phyloP scores from a whole-genome alignment of 306 rosid species.

The Citrullus amarus region DNA sequence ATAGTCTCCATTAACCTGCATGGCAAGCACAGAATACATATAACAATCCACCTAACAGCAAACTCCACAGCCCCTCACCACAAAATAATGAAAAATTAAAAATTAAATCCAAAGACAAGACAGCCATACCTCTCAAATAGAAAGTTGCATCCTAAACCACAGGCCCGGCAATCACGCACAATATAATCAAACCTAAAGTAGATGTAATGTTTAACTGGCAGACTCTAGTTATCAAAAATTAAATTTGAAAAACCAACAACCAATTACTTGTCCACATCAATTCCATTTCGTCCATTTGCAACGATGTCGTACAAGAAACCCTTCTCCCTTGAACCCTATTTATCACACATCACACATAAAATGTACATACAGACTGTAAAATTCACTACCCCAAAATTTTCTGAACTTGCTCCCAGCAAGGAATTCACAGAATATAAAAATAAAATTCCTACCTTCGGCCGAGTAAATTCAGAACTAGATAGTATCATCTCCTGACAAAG shows the following conservation, averaged over 20 bases:
- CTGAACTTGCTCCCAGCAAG: not conserved
- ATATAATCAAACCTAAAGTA: conserved; percentile 81
- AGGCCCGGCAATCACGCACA: conserved; percentile 79
- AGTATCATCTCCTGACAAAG: conserved; percentile 79
- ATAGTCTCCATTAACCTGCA: conserved; percentile 78
- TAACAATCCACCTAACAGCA: conserved; percentile 1
- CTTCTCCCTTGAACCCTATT: conserved; percentile 66
- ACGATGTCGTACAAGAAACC: conserved; percentile 82
- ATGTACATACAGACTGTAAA: not conserved
- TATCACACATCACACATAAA: not conserved
- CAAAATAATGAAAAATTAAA: not conserved
- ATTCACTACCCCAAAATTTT: not conserved
- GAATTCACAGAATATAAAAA: not conserved
- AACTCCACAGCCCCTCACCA: not conserved
- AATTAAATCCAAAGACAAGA: not conserved
- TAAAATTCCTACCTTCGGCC: conserved; percentile 33
- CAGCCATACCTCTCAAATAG: conserved; percentile 56
- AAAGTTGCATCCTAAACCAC: conserved; percentile 88
- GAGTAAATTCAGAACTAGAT: conserved; percentile 59
- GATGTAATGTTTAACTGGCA: not conserved
- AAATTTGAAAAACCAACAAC: conserved; percentile 1
- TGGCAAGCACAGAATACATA: conserved; percentile 10
- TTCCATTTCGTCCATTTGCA: conserved; percentile 96
- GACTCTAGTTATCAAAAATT: not conserved
- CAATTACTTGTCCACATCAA: conserved; percentile 95